A percentile compares a stretch with the other conserved stretches of the same genome.
These are phyloP conservation scores for Nyssa sinensis DNA, from an alignment of 148 eudicot genomes.

Conservation along the genomic window DNA sequence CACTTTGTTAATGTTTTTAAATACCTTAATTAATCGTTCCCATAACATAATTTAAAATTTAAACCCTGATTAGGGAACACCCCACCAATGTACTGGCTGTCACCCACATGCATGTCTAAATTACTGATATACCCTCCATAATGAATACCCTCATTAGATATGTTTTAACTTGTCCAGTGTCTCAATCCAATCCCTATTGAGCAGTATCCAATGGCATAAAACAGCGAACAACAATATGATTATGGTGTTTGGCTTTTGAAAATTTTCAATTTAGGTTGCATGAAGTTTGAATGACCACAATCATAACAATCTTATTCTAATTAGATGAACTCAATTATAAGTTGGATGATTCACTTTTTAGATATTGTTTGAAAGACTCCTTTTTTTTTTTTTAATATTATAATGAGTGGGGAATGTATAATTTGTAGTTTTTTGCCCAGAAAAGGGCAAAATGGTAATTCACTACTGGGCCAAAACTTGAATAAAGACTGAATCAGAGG, in stretches of 20 bases:
- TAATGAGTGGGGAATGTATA: too few species aligned
- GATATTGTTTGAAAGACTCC: neutral
- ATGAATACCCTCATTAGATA: neutral
- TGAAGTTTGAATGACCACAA: conserved; percentile 19
- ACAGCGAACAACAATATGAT: conserved; percentile 7
- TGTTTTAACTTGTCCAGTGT: too few species aligned
- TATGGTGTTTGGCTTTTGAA: conserved; percentile 13
- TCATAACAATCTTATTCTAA: conserved; percentile 18
- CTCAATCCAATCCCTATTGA: neutral
- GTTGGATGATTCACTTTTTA: neutral
- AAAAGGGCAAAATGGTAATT: neutral
- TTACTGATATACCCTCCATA: neutral
- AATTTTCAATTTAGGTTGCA: neutral
- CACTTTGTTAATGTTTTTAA: too few species aligned
- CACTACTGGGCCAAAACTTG: neutral
- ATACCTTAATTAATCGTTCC: too few species aligned
- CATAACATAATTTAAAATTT: too few species aligned
- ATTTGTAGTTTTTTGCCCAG: too few species aligned
- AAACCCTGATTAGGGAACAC: too few species aligned
- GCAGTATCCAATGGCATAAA: neutral
- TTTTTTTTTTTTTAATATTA: too few species aligned
- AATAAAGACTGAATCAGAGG: neutral
- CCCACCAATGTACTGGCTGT: too few species aligned
- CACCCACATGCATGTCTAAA: neutral
- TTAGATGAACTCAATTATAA: conserved; percentile 17